Base-by-base conservation (phyloP, 2,329 filamentous ascomycete species). In the Stenocarpella maydis region DNA sequence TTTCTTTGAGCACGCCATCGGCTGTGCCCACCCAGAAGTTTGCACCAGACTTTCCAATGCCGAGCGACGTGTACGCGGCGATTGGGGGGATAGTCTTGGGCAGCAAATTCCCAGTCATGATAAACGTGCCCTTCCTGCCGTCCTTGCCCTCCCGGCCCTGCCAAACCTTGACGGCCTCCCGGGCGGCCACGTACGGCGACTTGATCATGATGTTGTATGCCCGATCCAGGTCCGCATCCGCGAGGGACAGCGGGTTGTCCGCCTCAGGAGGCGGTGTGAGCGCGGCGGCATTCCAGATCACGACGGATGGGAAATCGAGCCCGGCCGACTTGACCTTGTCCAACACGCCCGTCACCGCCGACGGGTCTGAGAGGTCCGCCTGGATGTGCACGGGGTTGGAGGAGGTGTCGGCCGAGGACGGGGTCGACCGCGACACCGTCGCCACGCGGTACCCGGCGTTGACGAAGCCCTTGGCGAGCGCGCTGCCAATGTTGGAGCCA, bases 271-370 rank as follows among this genome's bases (percentile, higher is more conserved):
- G 70, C 15, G 53, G 53, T 9, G 67, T 58, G 26, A 39, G 41
- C 21, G 31, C 19, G 3, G 70, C 67, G 2, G 67, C 70, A 55
- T 71, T 72, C 71, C 71, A 72, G 49, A 72, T 37, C 8, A 72
- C 61, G 19, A 72, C 70, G 10, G 60, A 54, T 12, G 71, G 70
- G 45, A 64, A 68, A 12, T 63, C 21, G 17, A 49, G 31, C 26
- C 65, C 70, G 2, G 64, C 54, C 37, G 65, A 49, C 41, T 28
- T 50, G 15, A 67, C 15, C 41, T 39, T 49, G 28, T 41, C 52
- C 43, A 72, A 67, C n/a, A 69, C 68, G 14, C 28, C 41, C 3
- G 53, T 28, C 14, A 68, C 47, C 15, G 53, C 31, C 9, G 50
- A 28, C 12, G 58, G 55, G 63, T 72, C 49, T 1, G 68, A 50